Evolutionary conservation across 331 rosid species (phyloP), one percentile per base, ranked within the genome.

Genomic region (Acacia concinna): DNA sequence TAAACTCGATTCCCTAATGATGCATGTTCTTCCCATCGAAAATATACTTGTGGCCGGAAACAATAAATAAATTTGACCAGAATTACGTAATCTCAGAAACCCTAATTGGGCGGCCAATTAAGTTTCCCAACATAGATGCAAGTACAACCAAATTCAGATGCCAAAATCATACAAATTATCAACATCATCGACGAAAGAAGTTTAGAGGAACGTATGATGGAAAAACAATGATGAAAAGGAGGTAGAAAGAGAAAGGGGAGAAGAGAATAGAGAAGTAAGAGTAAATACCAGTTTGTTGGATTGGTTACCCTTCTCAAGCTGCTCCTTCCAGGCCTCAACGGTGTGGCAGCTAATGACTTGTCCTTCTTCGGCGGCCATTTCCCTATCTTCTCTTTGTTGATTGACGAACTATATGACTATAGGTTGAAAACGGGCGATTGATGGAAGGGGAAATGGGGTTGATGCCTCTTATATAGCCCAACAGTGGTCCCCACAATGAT

Each of bases 251-350:
- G 4, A 40, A 10, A 6, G 0, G 7, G 8, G 5, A 27, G 17
- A 18, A 30, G 0, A 7, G 28, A 68, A 47, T 1, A 4, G 20
- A 25, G 2, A 18, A 76, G 20, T 2, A n/a, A 5, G 28, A 28
- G 3, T 17, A 76, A 31, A 47, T 73, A 94, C 97, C 88, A 90
- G 84, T 75, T 90, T 87, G 57, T 92, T 78, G 75, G 86, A 68
- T 15, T 78, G 91, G 1, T 37, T 79, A 40, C 90, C 92, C 77
- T 81, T 81, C 75, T 75, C 43, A 74, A 89, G 62, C 1, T 88
- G 92, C 32, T 89, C 82, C 0, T 69, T 80, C 97, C 96, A 92
- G 0, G 70, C 20, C 1, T 83, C 83, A 30, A 71, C 74, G 15
- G 79, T 81, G 84, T 85, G 91, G 76, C 85, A 56, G 9, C 71